Evolutionary conservation across 306 rosid genomes (phyloP).

Genomic region (Pterocarpus santalinus): DNA sequence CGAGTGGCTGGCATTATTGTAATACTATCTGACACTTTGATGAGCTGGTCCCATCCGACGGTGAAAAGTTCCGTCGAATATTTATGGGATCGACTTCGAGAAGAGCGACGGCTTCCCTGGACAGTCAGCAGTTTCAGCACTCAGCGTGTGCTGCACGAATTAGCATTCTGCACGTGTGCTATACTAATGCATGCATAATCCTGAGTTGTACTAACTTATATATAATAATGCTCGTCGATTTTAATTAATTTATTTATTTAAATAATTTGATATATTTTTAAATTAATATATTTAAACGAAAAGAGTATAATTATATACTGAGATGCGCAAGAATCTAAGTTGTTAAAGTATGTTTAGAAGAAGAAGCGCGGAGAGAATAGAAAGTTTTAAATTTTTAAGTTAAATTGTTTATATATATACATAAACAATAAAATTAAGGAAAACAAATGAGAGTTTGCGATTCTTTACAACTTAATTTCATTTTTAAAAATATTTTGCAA

Average conservation of each 20-base stretch:
- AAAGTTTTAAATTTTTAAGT: background rate
- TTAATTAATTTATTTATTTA: no score
- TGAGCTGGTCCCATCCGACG: background rate
- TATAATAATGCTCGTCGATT: no score
- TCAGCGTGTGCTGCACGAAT: background rate
- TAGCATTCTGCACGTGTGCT: conserved; percentile 8
- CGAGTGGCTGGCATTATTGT: background rate
- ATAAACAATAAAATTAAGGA: no score
- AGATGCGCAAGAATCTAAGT: background rate
- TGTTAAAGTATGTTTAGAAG: background rate
- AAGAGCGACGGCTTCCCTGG: background rate
- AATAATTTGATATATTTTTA: no score
- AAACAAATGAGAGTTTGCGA: background rate
- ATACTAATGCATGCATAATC: background rate
- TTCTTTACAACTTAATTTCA: background rate
- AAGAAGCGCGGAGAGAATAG: background rate
- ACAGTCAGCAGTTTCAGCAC: background rate
- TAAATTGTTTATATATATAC: no score
- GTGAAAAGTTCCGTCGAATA: background rate
- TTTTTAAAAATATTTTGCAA: no score
- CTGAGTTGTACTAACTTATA: background rate
- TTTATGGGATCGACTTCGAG: background rate
- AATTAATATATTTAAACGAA: no score
- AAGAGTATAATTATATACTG: background rate
- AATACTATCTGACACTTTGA: background rate